These are phyloP conservation scores for Bipolaris oryzae DNA, from an alignment of 2,329 filamentous ascomycete species.

Conservation along the genomic window DNA sequence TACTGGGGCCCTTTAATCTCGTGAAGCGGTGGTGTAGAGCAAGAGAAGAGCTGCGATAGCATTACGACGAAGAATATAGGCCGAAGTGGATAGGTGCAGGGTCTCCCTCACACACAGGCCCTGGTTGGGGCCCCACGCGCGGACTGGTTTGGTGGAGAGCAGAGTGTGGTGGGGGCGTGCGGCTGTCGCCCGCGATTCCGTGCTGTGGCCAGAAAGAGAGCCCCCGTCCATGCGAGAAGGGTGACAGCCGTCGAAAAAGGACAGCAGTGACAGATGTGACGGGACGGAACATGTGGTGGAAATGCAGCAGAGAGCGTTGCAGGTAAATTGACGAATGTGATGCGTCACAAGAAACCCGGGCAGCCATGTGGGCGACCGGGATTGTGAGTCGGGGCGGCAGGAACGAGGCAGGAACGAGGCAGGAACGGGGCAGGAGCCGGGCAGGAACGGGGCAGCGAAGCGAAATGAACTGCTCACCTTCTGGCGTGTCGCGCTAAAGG, in stretches of 20 bases:
- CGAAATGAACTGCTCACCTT: conserved; percentile 44
- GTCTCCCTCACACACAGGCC: conserved; percentile 12
- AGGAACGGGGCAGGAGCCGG: conserved; percentile 14
- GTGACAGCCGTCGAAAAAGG: conserved; percentile 10
- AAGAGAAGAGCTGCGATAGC: conserved; percentile 10
- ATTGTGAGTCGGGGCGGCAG: conserved; percentile 19
- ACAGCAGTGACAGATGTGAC: conserved; percentile 3
- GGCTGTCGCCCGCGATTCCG: conserved; percentile 31
- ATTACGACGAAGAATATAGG: conserved; percentile 31
- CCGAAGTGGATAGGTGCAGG: conserved; percentile 41
- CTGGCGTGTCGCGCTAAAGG: conserved; percentile 27
- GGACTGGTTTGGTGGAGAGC: conserved; percentile 25
- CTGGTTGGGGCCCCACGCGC: conserved; percentile 26
- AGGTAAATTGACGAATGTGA: conserved; percentile 37
- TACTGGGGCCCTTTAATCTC: conserved; percentile 43
- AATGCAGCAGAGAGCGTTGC: conserved; percentile 40
- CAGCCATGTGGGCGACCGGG: conserved; percentile 44
- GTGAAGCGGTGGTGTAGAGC: conserved; percentile 23
- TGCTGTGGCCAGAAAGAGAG: conserved; percentile 30
- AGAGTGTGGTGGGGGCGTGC: conserved; percentile 23
- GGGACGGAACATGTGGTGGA: conserved; percentile 13
- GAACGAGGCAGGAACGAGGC: neutral
- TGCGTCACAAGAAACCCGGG: conserved; percentile 31
- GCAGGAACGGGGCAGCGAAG: conserved; percentile 26
- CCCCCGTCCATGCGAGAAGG: conserved; percentile 14